phyloP scores from a whole-genome alignment of 2,329 filamentous ascomycete species.

The Colletotrichum sp. region DNA sequence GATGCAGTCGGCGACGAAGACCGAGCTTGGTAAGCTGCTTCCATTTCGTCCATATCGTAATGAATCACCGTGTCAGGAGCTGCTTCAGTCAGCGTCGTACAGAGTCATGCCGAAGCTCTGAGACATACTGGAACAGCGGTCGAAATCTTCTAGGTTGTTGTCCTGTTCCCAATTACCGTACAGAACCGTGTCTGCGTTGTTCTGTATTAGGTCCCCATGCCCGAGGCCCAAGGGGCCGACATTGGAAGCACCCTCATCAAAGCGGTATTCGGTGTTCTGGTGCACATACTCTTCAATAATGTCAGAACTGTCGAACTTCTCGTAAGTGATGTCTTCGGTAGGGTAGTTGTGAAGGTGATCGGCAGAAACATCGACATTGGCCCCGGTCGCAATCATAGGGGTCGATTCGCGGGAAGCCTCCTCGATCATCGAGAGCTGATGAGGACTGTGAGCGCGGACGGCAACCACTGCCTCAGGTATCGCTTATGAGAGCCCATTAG shows the following conservation, averaged over 20 bases:
- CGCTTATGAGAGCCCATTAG: not conserved
- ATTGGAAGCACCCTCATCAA: conserved; percentile 1
- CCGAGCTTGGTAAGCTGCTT: not conserved
- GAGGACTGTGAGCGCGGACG: conserved; percentile 3
- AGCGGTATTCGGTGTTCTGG: not conserved
- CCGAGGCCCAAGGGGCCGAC: not conserved
- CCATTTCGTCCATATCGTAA: not conserved
- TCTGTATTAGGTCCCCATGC: not conserved
- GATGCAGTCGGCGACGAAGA: not conserved
- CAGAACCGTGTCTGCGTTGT: conserved; percentile 8
- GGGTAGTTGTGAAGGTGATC: not conserved
- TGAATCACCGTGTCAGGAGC: conserved; percentile 12
- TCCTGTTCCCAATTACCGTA: conserved; percentile 20
- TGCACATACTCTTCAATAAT: not conserved
- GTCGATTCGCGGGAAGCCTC: conserved; percentile 5
- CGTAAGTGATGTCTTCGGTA: not conserved
- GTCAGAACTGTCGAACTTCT: not conserved
- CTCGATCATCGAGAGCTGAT: conserved; percentile 17
- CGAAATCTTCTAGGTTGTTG: conserved; percentile 13
- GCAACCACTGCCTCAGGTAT: not conserved
- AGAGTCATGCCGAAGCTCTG: not conserved
- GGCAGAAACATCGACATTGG: not conserved
- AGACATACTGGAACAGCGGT: conserved; percentile 6
- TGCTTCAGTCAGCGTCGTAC: not conserved
- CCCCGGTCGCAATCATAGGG: not conserved